These are phyloP conservation scores for Ceratocystis colombiana DNA, from an alignment of 2,329 filamentous ascomycete genomes.

Conservation along the genomic window DNA sequence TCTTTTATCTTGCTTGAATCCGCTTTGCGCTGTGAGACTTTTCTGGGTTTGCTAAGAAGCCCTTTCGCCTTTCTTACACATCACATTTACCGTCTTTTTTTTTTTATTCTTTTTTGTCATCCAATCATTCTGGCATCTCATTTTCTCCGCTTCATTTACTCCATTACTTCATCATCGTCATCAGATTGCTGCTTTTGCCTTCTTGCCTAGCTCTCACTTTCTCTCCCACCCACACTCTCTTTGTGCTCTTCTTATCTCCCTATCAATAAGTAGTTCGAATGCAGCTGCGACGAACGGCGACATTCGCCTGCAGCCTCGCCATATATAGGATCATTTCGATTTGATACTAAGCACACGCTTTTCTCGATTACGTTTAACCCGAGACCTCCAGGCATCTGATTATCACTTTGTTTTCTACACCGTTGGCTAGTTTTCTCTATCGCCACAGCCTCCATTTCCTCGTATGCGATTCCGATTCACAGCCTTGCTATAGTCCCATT, in stretches of 20 bases:
- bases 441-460: conserved; percentile 8
- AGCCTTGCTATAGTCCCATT: neutral
- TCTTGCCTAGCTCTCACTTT: neutral
- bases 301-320: conserved; percentile 12
- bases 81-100: conserved; percentile 12
- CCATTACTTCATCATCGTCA: conserved; percentile 5
- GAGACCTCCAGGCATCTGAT: neutral
- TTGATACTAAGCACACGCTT: neutral
- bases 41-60: too few species aligned
- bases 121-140: neutral
- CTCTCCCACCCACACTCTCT: too few species aligned
- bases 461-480: neutral
- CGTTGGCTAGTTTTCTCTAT: neutral
- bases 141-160: neutral
- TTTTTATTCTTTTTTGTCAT: conserved; percentile 8
- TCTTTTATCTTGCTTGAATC: neutral
- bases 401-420: neutral
- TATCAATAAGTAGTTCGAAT: conserved; percentile 10
- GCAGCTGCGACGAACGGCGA: conserved; percentile 13
- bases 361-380: neutral
- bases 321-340: neutral
- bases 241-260: conserved; percentile 4
- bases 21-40: neutral
- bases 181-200: neutral
- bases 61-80: neutral